phyloP scores from a whole-genome alignment of 1,284 basidiomycete species.

The Leccinum griseonigrum region DNA sequence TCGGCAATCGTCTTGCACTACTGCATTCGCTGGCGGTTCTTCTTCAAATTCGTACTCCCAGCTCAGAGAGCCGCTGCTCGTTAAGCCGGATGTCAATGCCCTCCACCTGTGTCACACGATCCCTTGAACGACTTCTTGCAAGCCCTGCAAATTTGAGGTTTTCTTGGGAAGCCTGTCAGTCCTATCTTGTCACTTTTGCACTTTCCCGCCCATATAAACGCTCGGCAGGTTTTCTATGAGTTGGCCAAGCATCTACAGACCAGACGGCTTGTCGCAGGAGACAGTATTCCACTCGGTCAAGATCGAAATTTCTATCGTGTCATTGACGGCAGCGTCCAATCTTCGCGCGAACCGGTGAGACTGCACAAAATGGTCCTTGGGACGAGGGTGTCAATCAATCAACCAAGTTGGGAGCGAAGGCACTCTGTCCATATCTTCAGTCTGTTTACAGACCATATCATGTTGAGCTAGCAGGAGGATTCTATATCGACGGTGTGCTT shows the following conservation, averaged over 20 bases:
- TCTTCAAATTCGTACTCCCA: slow-evolving; percentile 68
- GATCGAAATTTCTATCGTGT: slow-evolving; percentile 97
- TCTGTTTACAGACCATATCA: slow-evolving; percentile 96
- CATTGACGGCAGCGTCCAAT: slow-evolving; percentile 87
- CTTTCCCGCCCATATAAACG: background rate
- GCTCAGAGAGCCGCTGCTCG: slow-evolving; percentile 81
- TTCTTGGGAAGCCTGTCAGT: slow-evolving; percentile 88
- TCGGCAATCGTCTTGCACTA: slow-evolving; percentile 74
- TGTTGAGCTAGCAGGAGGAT: slow-evolving; percentile 85
- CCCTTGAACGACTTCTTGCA: slow-evolving; percentile 95
- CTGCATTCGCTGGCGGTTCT: slow-evolving; percentile 80
- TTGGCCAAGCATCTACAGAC: slow-evolving; percentile 92
- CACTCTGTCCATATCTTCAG: slow-evolving; percentile 90
- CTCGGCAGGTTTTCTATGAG: slow-evolving; percentile 83
- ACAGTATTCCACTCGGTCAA: slow-evolving; percentile 86
- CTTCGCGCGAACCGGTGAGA: slow-evolving; percentile 68
- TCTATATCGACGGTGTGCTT: background rate
- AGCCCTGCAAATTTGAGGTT: slow-evolving; percentile 93
- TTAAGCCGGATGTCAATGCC: slow-evolving; percentile 75
- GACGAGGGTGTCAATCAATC: slow-evolving; percentile 89
- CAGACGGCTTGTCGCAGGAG: slow-evolving; percentile 84
- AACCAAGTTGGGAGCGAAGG: slow-evolving; percentile 96
- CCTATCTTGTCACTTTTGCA: background rate
- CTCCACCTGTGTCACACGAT: slow-evolving; percentile 87
- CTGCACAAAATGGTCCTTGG: slow-evolving; percentile 56